Evolutionary conservation across 768 basidiomycete species (phyloP).

Genomic region (Clitopilus hobsonii): DNA sequence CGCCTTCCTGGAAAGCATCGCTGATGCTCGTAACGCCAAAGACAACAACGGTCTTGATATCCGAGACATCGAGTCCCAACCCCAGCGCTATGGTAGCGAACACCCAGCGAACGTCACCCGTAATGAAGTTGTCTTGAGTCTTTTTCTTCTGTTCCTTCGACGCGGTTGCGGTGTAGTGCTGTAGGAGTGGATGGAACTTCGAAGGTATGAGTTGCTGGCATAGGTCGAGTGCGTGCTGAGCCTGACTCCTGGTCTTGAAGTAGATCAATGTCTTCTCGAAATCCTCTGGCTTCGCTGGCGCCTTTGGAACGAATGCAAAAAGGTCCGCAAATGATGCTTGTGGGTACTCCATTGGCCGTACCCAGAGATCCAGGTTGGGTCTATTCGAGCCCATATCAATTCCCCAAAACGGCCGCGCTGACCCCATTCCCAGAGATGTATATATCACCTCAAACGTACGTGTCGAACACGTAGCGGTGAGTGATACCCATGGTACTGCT

Average conservation of each 20-base stretch:
- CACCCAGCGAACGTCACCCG: background rate
- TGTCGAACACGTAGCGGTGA: conserved; percentile 10
- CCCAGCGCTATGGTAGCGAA: conserved; percentile 10
- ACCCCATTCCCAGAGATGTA: conserved; percentile 8
- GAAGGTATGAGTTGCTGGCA: background rate
- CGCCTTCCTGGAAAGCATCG: conserved; percentile 8
- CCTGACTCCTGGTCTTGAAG: background rate
- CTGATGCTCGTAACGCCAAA: conserved; percentile 5
- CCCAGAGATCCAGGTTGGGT: conserved; percentile 9
- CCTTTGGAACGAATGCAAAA: conserved; percentile 2
- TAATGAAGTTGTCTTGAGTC: background rate
- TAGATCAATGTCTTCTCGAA: conserved; percentile 4
- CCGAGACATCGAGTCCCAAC: conserved; percentile 9
- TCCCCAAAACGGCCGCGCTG: conserved; percentile 5
- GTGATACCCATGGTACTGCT: conserved; percentile 12
- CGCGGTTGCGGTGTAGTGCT: conserved; percentile 6
- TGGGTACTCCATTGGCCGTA: conserved; percentile 9
- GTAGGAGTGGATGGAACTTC: background rate
- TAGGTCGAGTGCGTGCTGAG: background rate
- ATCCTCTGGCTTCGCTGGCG: background rate
- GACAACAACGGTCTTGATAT: conserved; percentile 5
- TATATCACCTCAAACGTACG: conserved; percentile 11
- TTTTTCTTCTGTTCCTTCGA: conserved; percentile 9
- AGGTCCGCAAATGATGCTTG: conserved; percentile 4
- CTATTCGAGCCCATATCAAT: conserved; percentile 8